Base-by-base conservation (phyloP, 768 basidiomycete species). In the Grammothele lineata region DNA sequence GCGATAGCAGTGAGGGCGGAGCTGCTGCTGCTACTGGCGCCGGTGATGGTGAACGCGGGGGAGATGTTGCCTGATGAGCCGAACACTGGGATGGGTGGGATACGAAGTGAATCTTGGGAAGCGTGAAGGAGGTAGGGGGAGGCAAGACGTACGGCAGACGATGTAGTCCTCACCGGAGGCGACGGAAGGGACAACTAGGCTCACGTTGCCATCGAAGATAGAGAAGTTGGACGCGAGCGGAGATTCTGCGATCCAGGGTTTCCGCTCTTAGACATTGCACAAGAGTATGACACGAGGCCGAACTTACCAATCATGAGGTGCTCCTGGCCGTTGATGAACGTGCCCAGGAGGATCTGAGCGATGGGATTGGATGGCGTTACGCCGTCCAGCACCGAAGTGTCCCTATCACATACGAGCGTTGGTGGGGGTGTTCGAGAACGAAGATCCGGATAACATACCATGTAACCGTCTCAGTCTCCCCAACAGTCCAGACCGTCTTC, bases 281-380 rank as follows among this genome's bases (percentile, higher is more conserved):
- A n/a, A n/a, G n/a, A n/a, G n/a, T n/a, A n/a, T n/a, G n/a, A n/a
- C n/a, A n/a, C n/a, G n/a, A n/a, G n/a, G n/a, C n/a, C 11, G 15
- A 1, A 60, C 77, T 52, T 45, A 80, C 81, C 46, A 12, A 66
- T 51, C 40, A 78, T 66, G 47, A 82, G 62, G 50, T 81, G 70
- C 55, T 81, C 79, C 32, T 70, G 71, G 40, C 61, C 56, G 37
- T 58, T 57, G 39, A 63, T 56, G 45, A 56, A 19, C 40, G 62
- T 64, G 1, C 81, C 81, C 26, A 83, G 68, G 5, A 80, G 48
- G 25, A 81, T 54, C 35, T 57, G 23, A 8, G 80, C 69, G 3
- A 34, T 25, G 5, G 57, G 44, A 7, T 64, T 72, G 2, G 68
- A 66, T 39, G 66, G 60, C 30, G 56, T 43, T 10, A 62, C 64